Evolutionary conservation across 2,329 filamentous ascomycete species (phyloP).

Genomic region (Alternaria metachromatica): DNA sequence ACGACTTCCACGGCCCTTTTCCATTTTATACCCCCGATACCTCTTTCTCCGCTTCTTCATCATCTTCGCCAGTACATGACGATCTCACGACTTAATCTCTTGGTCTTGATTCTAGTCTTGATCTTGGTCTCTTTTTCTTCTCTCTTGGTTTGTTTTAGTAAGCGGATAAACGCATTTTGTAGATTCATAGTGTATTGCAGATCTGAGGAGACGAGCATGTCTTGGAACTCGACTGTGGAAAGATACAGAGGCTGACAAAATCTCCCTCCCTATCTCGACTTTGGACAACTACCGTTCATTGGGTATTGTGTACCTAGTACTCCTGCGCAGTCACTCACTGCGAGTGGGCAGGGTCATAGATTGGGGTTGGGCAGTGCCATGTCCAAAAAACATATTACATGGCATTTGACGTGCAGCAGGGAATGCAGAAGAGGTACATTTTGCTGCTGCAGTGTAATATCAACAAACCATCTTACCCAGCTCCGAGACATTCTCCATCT

Average conservation of each 20-base stretch:
- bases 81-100: constrained; percentile 30
- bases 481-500: background rate
- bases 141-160: constrained; percentile 3
- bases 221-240: constrained; percentile 14
- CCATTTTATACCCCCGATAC: constrained; percentile 41
- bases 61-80: constrained; percentile 23
- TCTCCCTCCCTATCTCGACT: background rate
- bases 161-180: constrained; percentile 9
- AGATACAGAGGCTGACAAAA: background rate
- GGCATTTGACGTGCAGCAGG: background rate
- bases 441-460: background rate
- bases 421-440: background rate
- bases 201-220: background rate
- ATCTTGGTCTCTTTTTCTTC: background rate
- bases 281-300: background rate
- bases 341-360: background rate
- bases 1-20: constrained; percentile 19
- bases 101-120: constrained; percentile 1
- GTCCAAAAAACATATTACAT: background rate
- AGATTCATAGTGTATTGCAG: constrained; percentile 12
- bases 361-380: background rate
- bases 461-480: background rate
- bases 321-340: background rate
- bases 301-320: background rate
- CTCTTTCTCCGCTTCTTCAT: constrained; percentile 23